These are phyloP conservation scores for Singerocomus inundabilis DNA, from an alignment of 1,284 basidiomycete genomes.

Conservation along the genomic window DNA sequence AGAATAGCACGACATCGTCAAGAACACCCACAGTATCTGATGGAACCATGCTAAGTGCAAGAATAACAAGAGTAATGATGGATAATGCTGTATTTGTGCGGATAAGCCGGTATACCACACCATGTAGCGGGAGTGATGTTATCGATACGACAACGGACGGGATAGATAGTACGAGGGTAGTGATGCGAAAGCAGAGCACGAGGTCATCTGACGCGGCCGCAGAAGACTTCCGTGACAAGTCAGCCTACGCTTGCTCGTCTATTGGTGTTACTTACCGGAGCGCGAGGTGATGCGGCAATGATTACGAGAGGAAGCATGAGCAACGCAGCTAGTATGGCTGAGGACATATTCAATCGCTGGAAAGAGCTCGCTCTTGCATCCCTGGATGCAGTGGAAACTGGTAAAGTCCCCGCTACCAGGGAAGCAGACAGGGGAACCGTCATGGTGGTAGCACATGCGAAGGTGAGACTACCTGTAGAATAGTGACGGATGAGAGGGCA, in stretches of 20 bases:
- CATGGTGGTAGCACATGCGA: conserved; percentile 61
- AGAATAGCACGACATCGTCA: conserved; percentile 48
- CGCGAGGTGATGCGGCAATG: conserved; percentile 44
- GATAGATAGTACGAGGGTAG: conserved; percentile 55
- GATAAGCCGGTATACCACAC: conserved; percentile 40
- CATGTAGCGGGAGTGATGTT: conserved; percentile 46
- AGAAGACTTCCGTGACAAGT: conserved; percentile 25
- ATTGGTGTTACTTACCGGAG: conserved; percentile 36
- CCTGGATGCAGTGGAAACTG: conserved; percentile 41
- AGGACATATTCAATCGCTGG: conserved; percentile 51
- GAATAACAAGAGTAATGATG: conserved; percentile 39
- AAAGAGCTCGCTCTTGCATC: conserved; percentile 54
- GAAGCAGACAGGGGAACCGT: conserved; percentile 65
- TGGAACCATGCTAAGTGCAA: conserved; percentile 46
- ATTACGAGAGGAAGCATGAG: conserved; percentile 60
- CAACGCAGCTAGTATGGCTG: conserved; percentile 46
- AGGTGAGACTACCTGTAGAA: conserved; percentile 45
- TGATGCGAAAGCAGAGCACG: conserved; percentile 46
- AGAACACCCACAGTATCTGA: conserved; percentile 35
- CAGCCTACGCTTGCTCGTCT: not conserved
- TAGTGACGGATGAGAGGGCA: conserved; percentile 7
- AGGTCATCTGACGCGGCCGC: conserved; percentile 31
- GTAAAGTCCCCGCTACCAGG: conserved; percentile 42
- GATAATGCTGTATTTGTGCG: conserved; percentile 50
- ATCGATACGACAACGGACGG: conserved; percentile 59